phyloP scores from a whole-genome alignment of 2,329 filamentous ascomycete species.

The Botrytis fabae region DNA sequence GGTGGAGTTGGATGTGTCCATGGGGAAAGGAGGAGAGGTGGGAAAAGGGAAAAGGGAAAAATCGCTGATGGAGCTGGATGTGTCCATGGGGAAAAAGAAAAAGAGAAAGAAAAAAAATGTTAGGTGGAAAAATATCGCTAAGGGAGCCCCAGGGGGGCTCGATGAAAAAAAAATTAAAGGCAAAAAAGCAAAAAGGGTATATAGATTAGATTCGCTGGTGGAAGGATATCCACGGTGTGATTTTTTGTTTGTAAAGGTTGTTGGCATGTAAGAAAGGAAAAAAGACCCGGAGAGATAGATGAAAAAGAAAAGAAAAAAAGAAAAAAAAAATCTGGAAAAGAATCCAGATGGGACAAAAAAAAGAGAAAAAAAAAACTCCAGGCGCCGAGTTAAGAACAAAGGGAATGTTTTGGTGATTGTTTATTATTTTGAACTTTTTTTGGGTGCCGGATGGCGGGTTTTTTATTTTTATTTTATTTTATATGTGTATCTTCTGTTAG shows the following conservation, averaged over 20 bases:
- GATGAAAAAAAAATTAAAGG: background rate
- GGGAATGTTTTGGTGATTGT: background rate
- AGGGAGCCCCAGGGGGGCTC: background rate
- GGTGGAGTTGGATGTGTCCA: background rate
- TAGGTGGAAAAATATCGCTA: conserved; percentile 3
- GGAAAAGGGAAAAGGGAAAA: no score
- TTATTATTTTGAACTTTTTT: background rate
- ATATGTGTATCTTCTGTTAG: background rate
- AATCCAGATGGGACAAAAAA: background rate
- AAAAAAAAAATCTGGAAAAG: background rate
- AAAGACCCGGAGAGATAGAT: background rate
- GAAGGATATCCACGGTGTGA: background rate
- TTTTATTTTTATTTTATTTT: background rate
- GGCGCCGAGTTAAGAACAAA: no score
- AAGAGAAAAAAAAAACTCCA: no score
- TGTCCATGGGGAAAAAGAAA: background rate
- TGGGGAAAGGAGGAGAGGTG: background rate
- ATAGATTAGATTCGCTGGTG: background rate
- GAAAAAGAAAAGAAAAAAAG: background rate
- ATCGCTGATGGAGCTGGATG: background rate
- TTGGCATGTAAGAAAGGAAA: background rate
- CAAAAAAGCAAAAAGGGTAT: background rate
- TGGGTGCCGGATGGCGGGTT: background rate
- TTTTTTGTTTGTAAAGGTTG: conserved; percentile 2
- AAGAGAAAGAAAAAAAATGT: background rate